Evolutionary conservation across 2,329 filamentous ascomycete species (phyloP), one percentile per base, ranked within the genome.

Genomic region (Botrytis tulipae): DNA sequence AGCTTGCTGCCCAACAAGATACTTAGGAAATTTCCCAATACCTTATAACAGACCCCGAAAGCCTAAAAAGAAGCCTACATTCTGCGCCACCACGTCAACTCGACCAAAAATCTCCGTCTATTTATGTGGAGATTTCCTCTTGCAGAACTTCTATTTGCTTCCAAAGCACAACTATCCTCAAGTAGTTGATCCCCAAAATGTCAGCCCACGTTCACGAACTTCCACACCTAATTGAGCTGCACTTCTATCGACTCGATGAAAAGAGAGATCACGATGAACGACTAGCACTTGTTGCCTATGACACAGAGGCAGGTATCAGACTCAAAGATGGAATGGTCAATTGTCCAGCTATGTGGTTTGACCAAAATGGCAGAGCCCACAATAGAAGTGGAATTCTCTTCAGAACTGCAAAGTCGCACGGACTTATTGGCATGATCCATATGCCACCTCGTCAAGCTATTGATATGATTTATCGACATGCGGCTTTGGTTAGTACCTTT

Each of bases 381-480:
- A 57, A 57, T 35, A 40, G 37, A 25, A 25, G n/a, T 44, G 54
- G 29, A 3, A n/a, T 69, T 44, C 22, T 29, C 12, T 57, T 57
- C 51, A 42, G 35, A 40, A 69, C 48, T 6, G 14, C 22, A 14
- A n/a, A n/a, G 9, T 69, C 66, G 32, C 46, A 69, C 10, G 66
- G 66, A 6, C n/a, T 57, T 14, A 60, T 69, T 16, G 51, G 66
- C 0, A 37, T 40, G 46, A 57, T 69, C 9, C 48, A 59, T 59
- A 59, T 59, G 65, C 16, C 65, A 0, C 42, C 65, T 25, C 9
- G 22, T 12, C 35, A 69, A 32, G 48, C 48, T 20, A 69, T 69
- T 35, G 48, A 59, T 59, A 69, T 69, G 66, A 42, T 59, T 29
- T 69, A 69, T 44, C 46, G 25, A 22, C 32, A 59, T n/a, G 66